Evolutionary conservation across 2,329 filamentous ascomycete species (phyloP), one percentile per base, ranked within the genome.

Genomic region (Penicillium sp.): DNA sequence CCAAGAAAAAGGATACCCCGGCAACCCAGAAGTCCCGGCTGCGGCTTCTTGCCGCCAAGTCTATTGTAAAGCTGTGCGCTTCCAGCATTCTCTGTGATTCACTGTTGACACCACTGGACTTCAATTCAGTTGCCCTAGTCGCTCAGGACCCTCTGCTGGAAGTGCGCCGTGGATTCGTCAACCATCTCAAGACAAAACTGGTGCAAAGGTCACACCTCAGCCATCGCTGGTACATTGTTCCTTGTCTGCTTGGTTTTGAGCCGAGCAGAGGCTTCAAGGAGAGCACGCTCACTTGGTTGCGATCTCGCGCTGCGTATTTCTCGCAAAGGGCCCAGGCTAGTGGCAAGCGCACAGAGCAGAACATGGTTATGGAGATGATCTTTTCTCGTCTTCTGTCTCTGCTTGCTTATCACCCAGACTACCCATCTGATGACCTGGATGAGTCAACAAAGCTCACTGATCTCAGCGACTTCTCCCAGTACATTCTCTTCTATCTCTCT

Each of bases 401-500:
- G 38, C 79, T 98, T 38, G 91, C 92, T 4, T 92, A 97, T 66
- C 93, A 98, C 67, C 91, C 91, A 1, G 93, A 98, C 68, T 96
- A 92, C 49, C 73, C 73, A 13, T 63, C 69, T 4, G 61, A 67
- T 12, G 63, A 67, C 20, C 40, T 68, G 15, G 67, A 68, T 8
- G 62, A 70, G 39, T 59, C 65, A 3, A 72, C 67, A 59, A 83
- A 81, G 53, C 68, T 78, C 1, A 79, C 81, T 5, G 71, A 83
- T 2, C 73, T 96, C 42, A 77, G 84, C 39, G 89, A 95, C 64
- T 91, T 95, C 67, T 84, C 88, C 5, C 84, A 84, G 59, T 98
- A 97, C 68, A 84, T 98, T 50, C 69, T 96, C 37, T 96, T 92
- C 72, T 98, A 95, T 66, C 77, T 97, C 41, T 84, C 80, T 54